Conservation (phyloP, 805 yeast species). For the Candida silvatica region DNA sequence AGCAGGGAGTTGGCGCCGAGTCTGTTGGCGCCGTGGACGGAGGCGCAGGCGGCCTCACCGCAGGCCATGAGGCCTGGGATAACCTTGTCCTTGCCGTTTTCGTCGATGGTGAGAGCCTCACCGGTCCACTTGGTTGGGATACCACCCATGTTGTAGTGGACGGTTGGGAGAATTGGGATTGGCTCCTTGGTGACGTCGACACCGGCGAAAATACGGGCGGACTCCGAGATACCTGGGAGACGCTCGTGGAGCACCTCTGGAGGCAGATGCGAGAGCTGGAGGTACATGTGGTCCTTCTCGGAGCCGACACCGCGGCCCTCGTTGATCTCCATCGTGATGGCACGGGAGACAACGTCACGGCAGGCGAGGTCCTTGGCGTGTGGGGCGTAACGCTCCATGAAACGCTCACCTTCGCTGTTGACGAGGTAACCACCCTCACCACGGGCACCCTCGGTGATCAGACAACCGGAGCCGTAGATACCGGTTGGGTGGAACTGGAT, state of each 20-base stretch:
- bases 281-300: slow-evolving; percentile 86
- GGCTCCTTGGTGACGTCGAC: slow-evolving; percentile 99
- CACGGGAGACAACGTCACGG: slow-evolving; percentile 96
- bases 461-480: slow-evolving; percentile 97
- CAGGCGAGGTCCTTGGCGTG: slow-evolving; percentile 97
- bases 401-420: slow-evolving; percentile 97
- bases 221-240: slow-evolving; percentile 98
- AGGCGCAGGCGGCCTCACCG: slow-evolving; percentile 99
- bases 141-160: slow-evolving; percentile 99
- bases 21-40: slow-evolving; percentile 99
- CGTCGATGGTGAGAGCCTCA: slow-evolving; percentile 80
- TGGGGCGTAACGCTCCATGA: slow-evolving; percentile 99
- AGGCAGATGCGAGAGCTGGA: slow-evolving; percentile 92
- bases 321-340: slow-evolving; percentile 96
- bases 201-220: slow-evolving; percentile 97
- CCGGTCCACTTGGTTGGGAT: slow-evolving; percentile 97
- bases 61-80: slow-evolving; percentile 94
- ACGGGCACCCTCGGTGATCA: slow-evolving; percentile 99
- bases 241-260: slow-evolving; percentile 88
- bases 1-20: slow-evolving; percentile 96
- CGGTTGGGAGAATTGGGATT: slow-evolving; percentile 96
- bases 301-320: slow-evolving; percentile 99
- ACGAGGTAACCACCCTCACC: slow-evolving; percentile 99
- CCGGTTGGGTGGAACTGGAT: slow-evolving; percentile 99
- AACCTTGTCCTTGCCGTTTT: slow-evolving; percentile 79